These are phyloP conservation scores for Paxillus involutus DNA, from an alignment of 768 basidiomycete genomes.

Conservation along the genomic window DNA sequence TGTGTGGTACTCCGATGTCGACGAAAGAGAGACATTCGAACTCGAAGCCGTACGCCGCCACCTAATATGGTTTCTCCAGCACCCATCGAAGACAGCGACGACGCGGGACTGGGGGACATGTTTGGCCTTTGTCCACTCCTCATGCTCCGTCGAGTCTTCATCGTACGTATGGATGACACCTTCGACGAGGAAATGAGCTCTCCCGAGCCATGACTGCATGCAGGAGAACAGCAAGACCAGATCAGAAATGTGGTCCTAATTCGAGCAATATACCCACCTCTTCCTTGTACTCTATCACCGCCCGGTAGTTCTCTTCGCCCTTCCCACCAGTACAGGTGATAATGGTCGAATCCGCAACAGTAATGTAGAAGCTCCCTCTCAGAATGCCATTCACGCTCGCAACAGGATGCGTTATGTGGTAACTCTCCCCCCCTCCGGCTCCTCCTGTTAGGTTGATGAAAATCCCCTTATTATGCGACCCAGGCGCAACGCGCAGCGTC, in stretches of 20 bases:
- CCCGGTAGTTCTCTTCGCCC: constrained; percentile 61
- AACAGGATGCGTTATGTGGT: constrained; percentile 87
- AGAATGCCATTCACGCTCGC: constrained; percentile 92
- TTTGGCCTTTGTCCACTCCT: constrained; percentile 83
- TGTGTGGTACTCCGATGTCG: constrained; percentile 53
- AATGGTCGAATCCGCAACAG: constrained; percentile 74
- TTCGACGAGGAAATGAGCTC: constrained; percentile 79
- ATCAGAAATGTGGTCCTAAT: neutral
- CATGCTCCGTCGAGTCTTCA: constrained; percentile 58
- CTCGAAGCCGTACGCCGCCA: constrained; percentile 65
- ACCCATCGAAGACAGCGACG: constrained; percentile 84
- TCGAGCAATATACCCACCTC: constrained; percentile 58
- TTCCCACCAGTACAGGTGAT: constrained; percentile 79
- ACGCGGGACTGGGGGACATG: constrained; percentile 81
- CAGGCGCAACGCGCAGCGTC: constrained; percentile 78
- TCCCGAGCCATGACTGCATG: constrained; percentile 82
- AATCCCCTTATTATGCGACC: constrained; percentile 84
- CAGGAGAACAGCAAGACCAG: neutral
- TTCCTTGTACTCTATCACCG: constrained; percentile 94
- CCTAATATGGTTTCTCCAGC: constrained; percentile 80
- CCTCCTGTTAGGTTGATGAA: constrained; percentile 78
- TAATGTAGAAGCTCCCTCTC: constrained; percentile 89
- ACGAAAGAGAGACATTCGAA: constrained; percentile 46
- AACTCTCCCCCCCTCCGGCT: constrained; percentile 73
- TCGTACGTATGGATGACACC: constrained; percentile 87